Conservation (phyloP, 805 yeast species). For the Candida qinlingensis region DNA sequence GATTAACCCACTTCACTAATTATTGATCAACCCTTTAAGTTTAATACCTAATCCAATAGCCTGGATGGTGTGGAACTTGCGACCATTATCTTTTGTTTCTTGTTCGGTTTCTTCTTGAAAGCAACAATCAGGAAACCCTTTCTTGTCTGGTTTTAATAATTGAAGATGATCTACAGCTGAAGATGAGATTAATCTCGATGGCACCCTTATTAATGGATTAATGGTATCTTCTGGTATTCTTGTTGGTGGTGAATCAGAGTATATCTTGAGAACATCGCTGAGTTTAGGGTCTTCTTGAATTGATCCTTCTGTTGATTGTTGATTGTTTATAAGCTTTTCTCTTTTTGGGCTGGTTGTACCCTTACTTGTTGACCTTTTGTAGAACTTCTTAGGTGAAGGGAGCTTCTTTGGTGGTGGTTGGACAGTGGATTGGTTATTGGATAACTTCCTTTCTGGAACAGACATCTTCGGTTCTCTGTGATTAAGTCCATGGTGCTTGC, state of each 20-base stretch:
- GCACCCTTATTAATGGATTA: not conserved
- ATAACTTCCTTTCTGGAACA: not conserved
- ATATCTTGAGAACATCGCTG: not conserved
- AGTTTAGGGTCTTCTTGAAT: not conserved
- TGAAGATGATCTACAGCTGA: not conserved
- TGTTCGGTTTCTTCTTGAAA: not conserved
- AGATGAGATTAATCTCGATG: not conserved
- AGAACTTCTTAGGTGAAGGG: not conserved
- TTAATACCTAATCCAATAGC: slow-evolving; percentile 10
- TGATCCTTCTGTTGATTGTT: not conserved
- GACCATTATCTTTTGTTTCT: not conserved
- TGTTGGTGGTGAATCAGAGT: not conserved
- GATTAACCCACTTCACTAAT: not conserved
- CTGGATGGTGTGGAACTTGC: slow-evolving; percentile 4
- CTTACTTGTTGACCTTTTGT: not conserved
- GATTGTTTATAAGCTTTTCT: not conserved
- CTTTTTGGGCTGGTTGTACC: not conserved
- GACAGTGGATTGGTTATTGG: not conserved
- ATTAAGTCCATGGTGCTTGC: not conserved
- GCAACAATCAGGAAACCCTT: slow-evolving; percentile 6
- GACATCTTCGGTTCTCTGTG: not conserved
- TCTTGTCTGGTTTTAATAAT: too few species aligned
- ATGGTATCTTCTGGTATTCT: not conserved
- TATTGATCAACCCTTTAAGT: slow-evolving; percentile 5
- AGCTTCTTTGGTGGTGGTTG: not conserved